Base-by-base conservation (phyloP, 805 yeast species). In the Saccharomycopsis fodiens region DNA sequence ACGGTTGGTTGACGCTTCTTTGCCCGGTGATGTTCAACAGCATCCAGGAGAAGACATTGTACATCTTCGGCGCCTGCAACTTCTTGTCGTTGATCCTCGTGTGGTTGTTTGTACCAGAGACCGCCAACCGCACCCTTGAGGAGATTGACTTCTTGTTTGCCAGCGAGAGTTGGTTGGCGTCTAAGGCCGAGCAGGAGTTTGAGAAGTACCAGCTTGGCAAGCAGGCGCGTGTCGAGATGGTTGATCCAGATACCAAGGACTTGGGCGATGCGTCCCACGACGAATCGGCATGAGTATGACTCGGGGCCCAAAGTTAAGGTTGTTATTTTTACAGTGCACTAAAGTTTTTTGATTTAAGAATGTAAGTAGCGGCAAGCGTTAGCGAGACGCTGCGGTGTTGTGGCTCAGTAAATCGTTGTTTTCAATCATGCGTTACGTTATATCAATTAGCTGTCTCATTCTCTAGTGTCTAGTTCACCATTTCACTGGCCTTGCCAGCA, bases 121-220 rank as follows among this genome's bases (percentile, higher is more conserved):
- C 87, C 36, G 79, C 82, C 31, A 85, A 85, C 41, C 72, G 86
- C 59, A 72, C 82, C 29, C 70, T 82, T 61, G 88, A 82, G 61
- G 85, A 80, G 57, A 74, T 82, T 60, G 88, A 82, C 59, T 78
- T 79, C 58, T 78, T 82, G 45, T 47, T 39, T 52, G 82, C 84
- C 19, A 27, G 35, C 8, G 17, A 40, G 4, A n/a, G 13, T 27
- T 29, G 34, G 19, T 27, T 40, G 35, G 43, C 30, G 13, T 29
- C 43, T 10, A 29, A 25, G 13, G 25, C 34, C 20, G 43, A 40
- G 23, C 16, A 17, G n/a, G 43, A 40, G 21, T 40, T 40, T 22
- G 43, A 35, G 15, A 6, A 15, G 8, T 32, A 32, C 36, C 8
- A 32, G 15, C 13, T n/a, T n/a, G n/a, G 32, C n/a, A 12, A 29